A percentile compares a stretch with the other conserved stretches of the same genome.
Conservation (phyloP, 139 green algal species). For the Tetradesmus obliquus region DNA sequence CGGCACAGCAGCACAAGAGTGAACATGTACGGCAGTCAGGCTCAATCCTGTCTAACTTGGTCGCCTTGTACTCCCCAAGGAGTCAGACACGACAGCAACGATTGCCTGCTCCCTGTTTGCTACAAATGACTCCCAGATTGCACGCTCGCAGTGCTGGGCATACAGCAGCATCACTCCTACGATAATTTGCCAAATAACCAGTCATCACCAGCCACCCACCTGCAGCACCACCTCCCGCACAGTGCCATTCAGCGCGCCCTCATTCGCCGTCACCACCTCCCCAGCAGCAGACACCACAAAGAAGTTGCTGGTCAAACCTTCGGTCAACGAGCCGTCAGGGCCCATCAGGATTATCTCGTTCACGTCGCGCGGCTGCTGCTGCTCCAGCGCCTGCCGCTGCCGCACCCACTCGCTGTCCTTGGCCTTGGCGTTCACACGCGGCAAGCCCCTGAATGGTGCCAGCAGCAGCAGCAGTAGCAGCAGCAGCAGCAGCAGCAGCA, state of each 20-base stretch:
- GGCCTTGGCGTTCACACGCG: slow-evolving; percentile 65
- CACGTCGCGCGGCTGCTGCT: slow-evolving; percentile 41
- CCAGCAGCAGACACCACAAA: slow-evolving; percentile 63
- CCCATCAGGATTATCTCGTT: slow-evolving; percentile 54
- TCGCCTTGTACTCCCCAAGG: too few relatives aligned
- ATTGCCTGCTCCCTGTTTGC: too few relatives aligned
- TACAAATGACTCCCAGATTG: too few relatives aligned
- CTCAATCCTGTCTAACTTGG: too few relatives aligned
- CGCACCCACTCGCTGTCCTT: slow-evolving; percentile 81
- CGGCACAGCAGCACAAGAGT: too few relatives aligned
- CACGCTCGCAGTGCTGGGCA: too few relatives aligned
- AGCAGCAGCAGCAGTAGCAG: background rate
- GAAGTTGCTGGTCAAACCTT: slow-evolving; percentile 72
- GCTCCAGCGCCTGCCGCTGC: slow-evolving; percentile 60
- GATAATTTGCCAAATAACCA: too few relatives aligned
- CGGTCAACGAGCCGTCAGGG: slow-evolving; percentile 50
- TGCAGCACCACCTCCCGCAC: slow-evolving; percentile 65
- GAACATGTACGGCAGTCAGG: too few relatives aligned
- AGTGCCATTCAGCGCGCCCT: slow-evolving; percentile 69
- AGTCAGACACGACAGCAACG: too few relatives aligned
- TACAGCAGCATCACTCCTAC: too few relatives aligned
- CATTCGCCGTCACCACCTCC: slow-evolving; percentile 61
- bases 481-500: slow-evolving; percentile 40
- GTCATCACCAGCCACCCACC: too few relatives aligned
- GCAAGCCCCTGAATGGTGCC: slow-evolving; percentile 45